Base-by-base conservation (phyloP, 2,329 filamentous ascomycete genomes). In the Neoascochyta sp. region DNA sequence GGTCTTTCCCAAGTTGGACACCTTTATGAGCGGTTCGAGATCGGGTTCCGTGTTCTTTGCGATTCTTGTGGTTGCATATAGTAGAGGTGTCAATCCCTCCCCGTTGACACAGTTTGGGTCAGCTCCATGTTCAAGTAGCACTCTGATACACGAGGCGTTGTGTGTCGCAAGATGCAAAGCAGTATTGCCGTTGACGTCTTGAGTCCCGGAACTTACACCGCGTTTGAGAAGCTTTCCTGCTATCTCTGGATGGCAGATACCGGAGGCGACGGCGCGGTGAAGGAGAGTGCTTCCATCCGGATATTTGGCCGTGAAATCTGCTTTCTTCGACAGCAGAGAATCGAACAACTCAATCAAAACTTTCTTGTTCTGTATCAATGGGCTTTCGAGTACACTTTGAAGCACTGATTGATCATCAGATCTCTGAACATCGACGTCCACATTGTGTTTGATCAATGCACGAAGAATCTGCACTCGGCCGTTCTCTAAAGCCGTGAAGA, bases 401-500 rank as follows among this genome's bases (percentile, higher is more conserved):
- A n/a, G n/a, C n/a, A n/a, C n/a, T n/a, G n/a, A n/a, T n/a, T n/a
- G n/a, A n/a, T n/a, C n/a, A n/a, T n/a, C n/a, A n/a, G n/a, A n/a
- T n/a, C n/a, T n/a, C n/a, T n/a, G n/a, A n/a, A n/a, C n/a, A n/a
- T n/a, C n/a, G n/a, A n/a, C n/a, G n/a, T n/a, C n/a, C n/a, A n/a
- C n/a, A n/a, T n/a, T n/a, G n/a, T n/a, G n/a, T n/a, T n/a, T n/a
- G n/a, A n/a, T n/a, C n/a, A n/a, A n/a, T n/a, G n/a, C n/a, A n/a
- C n/a, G n/a, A n/a, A n/a, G n/a, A n/a, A n/a, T n/a, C n/a, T n/a
- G n/a, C n/a, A n/a, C n/a, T n/a, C n/a, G n/a, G n/a, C n/a, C n/a
- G n/a, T n/a, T n/a, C n/a, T n/a, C n/a, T n/a, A 60, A 24, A 4
- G 56, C 56, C 4, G 50, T 48, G 22, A 58, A 53, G 7, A 61